Evolutionary conservation across 495 filamentous ascomycete genomes (phyloP).

Genomic region (Alectoria sarmentosa): DNA sequence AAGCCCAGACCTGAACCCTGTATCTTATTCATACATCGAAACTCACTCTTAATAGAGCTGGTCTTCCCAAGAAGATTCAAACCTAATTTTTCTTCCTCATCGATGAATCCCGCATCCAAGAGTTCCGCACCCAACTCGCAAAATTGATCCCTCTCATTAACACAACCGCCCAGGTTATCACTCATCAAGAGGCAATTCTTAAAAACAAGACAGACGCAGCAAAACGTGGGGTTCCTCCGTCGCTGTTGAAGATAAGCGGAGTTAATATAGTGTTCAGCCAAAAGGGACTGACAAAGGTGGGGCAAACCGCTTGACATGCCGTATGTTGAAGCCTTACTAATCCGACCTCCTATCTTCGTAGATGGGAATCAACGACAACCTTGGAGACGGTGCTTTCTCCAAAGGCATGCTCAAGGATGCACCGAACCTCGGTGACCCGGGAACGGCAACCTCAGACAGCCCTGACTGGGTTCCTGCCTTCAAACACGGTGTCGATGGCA

Average conservation of each 20-base stretch:
- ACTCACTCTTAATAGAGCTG: constrained; percentile 26
- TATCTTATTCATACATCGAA: rapidly evolving
- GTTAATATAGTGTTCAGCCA: constrained; percentile 32
- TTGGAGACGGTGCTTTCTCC: constrained; percentile 23
- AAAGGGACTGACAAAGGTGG: constrained; percentile 31
- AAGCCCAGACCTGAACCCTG: background rate
- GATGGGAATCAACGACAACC: constrained; percentile 29
- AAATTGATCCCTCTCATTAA: constrained; percentile 28
- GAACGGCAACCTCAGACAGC: constrained; percentile 5
- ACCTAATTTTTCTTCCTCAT: constrained; percentile 33
- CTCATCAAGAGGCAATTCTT: constrained; percentile 13
- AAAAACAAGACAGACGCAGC: constrained; percentile 19
- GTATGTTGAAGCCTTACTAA: background rate
- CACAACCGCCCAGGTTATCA: constrained; percentile 22
- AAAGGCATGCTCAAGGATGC: constrained; percentile 28
- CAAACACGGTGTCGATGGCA: constrained; percentile 31
- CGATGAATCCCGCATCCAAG: constrained; percentile 21
- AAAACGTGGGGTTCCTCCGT: background rate
- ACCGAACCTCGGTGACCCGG: constrained; percentile 23
- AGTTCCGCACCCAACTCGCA: constrained; percentile 29
- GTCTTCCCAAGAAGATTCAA: constrained; percentile 33
- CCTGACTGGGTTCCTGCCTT: constrained; percentile 30
- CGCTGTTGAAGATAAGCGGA: constrained; percentile 20
- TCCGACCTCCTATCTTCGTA: constrained; percentile 10
- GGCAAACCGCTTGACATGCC: constrained; percentile 2